phyloP scores from a whole-genome alignment of 257 asterid species.

The Thymus mandschuricus region DNA sequence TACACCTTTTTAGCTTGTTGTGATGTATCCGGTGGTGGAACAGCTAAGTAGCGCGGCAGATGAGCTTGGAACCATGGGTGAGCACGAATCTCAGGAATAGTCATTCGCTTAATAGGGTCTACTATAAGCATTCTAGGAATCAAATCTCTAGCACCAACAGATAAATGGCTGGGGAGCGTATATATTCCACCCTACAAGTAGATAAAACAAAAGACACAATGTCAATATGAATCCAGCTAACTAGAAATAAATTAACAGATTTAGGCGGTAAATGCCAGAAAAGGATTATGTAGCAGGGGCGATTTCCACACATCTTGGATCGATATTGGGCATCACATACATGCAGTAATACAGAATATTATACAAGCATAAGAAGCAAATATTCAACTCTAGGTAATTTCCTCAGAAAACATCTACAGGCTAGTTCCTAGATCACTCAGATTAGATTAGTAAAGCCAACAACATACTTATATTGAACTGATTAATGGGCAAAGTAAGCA shows the following conservation, averaged over 20 bases:
- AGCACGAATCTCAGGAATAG: slow-evolving; percentile 90
- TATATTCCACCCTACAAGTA: slow-evolving; percentile 84
- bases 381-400: background rate
- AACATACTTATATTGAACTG: background rate
- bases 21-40: slow-evolving; percentile 92
- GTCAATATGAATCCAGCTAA: slow-evolving; percentile 12
- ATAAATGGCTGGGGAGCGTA: slow-evolving; percentile 97
- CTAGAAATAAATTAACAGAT: slow-evolving; percentile 20
- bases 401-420: background rate
- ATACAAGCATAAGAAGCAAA: background rate
- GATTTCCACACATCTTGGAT: background rate
- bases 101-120: slow-evolving; percentile 95
- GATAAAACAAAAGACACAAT: slow-evolving; percentile 20
- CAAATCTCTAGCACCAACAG: slow-evolving; percentile 92
- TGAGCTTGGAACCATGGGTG: slow-evolving; percentile 99
- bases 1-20: slow-evolving; percentile 95
- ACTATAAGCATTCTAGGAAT: slow-evolving; percentile 96
- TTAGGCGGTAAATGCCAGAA: slow-evolving; percentile 10
- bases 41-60: slow-evolving; percentile 95
- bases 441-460: background rate
- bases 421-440: background rate
- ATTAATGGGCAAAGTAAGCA: background rate
- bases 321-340: slow-evolving; percentile 1
- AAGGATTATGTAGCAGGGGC: background rate
- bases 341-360: no score